These are phyloP conservation scores for Debaryomyces sp. DNA, from an alignment of 1,139 yeast species.

Conservation along the genomic window DNA sequence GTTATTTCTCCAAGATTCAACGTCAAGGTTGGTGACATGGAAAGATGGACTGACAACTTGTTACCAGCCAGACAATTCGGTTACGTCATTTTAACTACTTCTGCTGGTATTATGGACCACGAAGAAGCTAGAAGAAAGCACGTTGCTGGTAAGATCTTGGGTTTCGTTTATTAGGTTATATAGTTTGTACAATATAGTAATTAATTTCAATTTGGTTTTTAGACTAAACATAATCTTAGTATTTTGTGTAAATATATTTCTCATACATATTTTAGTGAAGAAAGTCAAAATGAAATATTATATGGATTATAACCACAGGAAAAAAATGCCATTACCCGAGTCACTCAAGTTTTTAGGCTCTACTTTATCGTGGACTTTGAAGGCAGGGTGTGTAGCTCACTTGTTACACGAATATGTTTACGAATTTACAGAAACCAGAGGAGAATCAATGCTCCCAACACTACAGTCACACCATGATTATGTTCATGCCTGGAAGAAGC, in stretches of 20 bases:
- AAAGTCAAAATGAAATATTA: neutral
- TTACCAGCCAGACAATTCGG: slow-evolving; percentile 98
- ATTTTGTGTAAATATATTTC: slow-evolving; percentile 1
- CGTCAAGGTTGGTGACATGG: slow-evolving; percentile 86
- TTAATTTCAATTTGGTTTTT: neutral
- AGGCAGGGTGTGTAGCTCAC: slow-evolving; percentile 73
- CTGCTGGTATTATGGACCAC: slow-evolving; percentile 99
- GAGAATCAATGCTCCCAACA: slow-evolving; percentile 96
- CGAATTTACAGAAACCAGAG: slow-evolving; percentile 82
- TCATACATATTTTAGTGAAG: neutral
- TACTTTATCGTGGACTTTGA: slow-evolving; percentile 48
- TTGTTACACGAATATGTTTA: slow-evolving; percentile 65
- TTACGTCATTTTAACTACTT: slow-evolving; percentile 91
- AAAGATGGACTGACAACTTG: slow-evolving; percentile 95
- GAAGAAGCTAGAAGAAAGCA: slow-evolving; percentile 99
- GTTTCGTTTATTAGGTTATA: slow-evolving; percentile 75
- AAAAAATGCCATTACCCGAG: slow-evolving; percentile 22
- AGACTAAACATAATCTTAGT: neutral
- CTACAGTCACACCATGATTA: slow-evolving; percentile 73
- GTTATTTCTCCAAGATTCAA: slow-evolving; percentile 97
- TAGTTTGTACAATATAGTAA: slow-evolving; percentile 6
- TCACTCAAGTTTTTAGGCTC: slow-evolving; percentile 32
- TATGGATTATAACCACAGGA: neutral
- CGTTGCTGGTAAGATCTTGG: slow-evolving; percentile 95
- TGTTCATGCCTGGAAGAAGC: slow-evolving; percentile 72